Base-by-base conservation (phyloP, 345 rosid species). In the Reutealis trisperma region DNA sequence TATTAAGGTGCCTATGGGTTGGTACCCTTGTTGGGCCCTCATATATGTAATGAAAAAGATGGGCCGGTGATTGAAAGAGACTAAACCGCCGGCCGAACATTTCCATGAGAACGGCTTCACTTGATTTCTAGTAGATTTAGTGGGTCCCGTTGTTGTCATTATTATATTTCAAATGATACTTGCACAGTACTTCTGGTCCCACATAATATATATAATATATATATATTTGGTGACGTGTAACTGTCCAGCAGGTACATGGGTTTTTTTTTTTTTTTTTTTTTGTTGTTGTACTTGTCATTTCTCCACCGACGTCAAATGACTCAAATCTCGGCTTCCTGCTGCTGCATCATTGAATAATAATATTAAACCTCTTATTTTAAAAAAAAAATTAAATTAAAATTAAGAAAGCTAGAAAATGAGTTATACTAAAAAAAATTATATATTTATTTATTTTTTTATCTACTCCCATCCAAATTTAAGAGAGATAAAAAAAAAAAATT, bases 51-150 rank as follows among this genome's bases (percentile, higher is more conserved):
- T 14, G 19, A 15, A 3, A 51, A 12, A 51, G 55, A 15, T 51
- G 55, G 55, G 55, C 55, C 55, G 55, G 12, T 10, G 2, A 47
- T 10, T 14, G 47, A 47, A 47, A 47, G 8, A 6, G 64, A 11
- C 34, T 30, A 61, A 0, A 37, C 8, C 6, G 32, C 18, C 2
- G 16, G 9, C 32, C 2, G 34, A 8, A 11, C 4, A 14, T 6
- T 12, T 45, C 15, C 2, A 44, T 49, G 73, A n/a, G 60, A 5
- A 51, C 73, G 73, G 2, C 13, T 22, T 21, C 61, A 70, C 41
- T 32, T 70, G 73, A 70, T 70, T 22, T 6, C 25, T 13, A 0
- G 34, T 57, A 72, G 75, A 72, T 72, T 72, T 37, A 72, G 54
- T 72, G 30, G 75, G 66, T 8, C 75, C 66, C 8, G 41, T 8